These are phyloP conservation scores for Colletotrichum karsti DNA, from an alignment of 2,329 filamentous ascomycete genomes.

Conservation along the genomic window DNA sequence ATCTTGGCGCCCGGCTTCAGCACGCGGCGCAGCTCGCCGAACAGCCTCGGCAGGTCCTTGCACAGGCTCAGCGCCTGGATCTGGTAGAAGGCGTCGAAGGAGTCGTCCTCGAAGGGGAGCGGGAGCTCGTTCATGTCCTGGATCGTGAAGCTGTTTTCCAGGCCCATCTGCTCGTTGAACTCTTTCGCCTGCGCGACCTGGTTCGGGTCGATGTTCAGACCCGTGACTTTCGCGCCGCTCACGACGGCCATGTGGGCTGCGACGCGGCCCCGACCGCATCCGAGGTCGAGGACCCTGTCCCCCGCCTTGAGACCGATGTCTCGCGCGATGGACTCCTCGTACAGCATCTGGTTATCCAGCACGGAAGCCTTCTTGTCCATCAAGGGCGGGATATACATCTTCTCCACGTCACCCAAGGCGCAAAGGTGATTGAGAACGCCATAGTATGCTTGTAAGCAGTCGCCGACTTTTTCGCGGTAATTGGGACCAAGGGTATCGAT, in stretches of 20 bases:
- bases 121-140: slow-evolving; percentile 61
- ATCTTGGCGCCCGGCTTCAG: slow-evolving; percentile 59
- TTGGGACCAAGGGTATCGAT: slow-evolving; percentile 53
- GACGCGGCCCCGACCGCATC: slow-evolving; percentile 61
- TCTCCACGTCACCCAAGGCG: slow-evolving; percentile 63
- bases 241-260: slow-evolving; percentile 61
- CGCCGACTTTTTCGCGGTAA: slow-evolving; percentile 59
- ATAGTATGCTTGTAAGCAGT: slow-evolving; percentile 61
- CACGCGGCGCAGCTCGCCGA: slow-evolving; percentile 57
- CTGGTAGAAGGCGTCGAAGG: slow-evolving; percentile 63
- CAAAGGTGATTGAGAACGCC: slow-evolving; percentile 64
- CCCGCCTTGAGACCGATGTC: slow-evolving; percentile 54
- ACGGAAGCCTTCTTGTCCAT: slow-evolving; percentile 60
- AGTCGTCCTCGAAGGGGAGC: slow-evolving; percentile 56
- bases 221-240: slow-evolving; percentile 56
- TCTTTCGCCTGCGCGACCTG: slow-evolving; percentile 55
- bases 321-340: slow-evolving; percentile 58
- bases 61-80: slow-evolving; percentile 65
- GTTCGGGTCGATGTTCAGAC: slow-evolving; percentile 63
- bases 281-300: slow-evolving; percentile 58
- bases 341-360: slow-evolving; percentile 60
- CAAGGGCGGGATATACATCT: slow-evolving; percentile 65
- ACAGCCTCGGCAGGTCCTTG: slow-evolving; percentile 55
- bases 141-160: slow-evolving; percentile 56
- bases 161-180: slow-evolving; percentile 52